These are phyloP conservation scores for Carex pumila DNA, from an alignment of 176 grass and related monocot species.

Conservation along the genomic window DNA sequence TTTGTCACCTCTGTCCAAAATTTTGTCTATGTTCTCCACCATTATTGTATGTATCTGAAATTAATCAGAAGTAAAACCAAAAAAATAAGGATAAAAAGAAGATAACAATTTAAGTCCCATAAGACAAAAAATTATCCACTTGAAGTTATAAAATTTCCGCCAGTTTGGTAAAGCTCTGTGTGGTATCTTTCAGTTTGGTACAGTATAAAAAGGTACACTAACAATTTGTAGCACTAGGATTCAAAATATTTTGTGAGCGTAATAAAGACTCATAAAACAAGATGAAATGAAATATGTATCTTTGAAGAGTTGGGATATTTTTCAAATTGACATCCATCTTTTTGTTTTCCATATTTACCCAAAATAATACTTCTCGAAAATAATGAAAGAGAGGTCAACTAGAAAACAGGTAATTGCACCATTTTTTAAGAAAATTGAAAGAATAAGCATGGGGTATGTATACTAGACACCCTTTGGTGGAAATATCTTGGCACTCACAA, in stretches of 20 bases:
- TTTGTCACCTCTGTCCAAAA: constrained; percentile 88
- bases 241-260: background rate
- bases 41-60: constrained; percentile 93
- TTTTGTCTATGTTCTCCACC: constrained; percentile 95
- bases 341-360: background rate
- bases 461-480: background rate
- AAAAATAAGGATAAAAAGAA: background rate
- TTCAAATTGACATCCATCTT: background rate
- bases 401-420: background rate
- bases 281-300: background rate
- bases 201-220: background rate
- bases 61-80: background rate
- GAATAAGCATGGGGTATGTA: background rate
- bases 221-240: background rate
- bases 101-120: background rate
- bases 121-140: background rate
- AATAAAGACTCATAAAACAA: background rate
- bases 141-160: background rate
- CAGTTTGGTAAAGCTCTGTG: background rate
- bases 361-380: background rate
- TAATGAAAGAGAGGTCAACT: background rate
- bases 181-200: background rate
- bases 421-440: background rate
- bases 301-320: background rate
- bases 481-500: background rate